Evolutionary conservation across 1,284 basidiomycete genomes (phyloP).

Genomic region (Naganishia sp.): DNA sequence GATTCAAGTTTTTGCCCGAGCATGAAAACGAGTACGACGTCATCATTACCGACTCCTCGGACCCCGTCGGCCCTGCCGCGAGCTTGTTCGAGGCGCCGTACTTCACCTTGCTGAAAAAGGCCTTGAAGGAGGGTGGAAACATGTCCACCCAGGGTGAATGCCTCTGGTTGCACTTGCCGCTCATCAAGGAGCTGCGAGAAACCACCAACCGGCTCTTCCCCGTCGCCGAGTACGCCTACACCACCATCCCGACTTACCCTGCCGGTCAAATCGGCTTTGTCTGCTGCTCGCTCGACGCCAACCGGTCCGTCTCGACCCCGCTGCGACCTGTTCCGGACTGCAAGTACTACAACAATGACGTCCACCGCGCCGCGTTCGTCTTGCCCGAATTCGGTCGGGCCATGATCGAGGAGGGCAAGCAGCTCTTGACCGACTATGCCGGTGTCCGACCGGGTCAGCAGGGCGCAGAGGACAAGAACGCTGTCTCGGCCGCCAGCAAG

Average conservation of each 20-base stretch:
- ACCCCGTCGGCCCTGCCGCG: slow-evolving; percentile 94
- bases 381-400: slow-evolving; percentile 88
- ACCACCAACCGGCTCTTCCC: slow-evolving; percentile 80
- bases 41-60: slow-evolving; percentile 98
- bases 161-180: slow-evolving; percentile 88
- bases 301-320: slow-evolving; percentile 70
- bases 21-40: slow-evolving; percentile 91
- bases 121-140: slow-evolving; percentile 84
- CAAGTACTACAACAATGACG: slow-evolving; percentile 80
- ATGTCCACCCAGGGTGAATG: slow-evolving; percentile 97
- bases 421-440: slow-evolving; percentile 66
- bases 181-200: slow-evolving; percentile 77
- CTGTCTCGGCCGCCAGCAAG: slow-evolving; percentile 36
- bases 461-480: slow-evolving; percentile 54
- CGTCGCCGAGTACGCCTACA: slow-evolving; percentile 87
- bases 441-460: slow-evolving; percentile 55
- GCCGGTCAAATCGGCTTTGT: slow-evolving; percentile 97
- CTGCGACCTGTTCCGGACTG: slow-evolving; percentile 68
- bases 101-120: slow-evolving; percentile 90
- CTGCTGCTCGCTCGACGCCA: slow-evolving; percentile 78
- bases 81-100: slow-evolving; percentile 96
- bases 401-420: slow-evolving; percentile 69
- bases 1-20: slow-evolving; percentile 93
- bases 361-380: slow-evolving; percentile 83
- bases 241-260: slow-evolving; percentile 97